Evolutionary conservation across 1,284 basidiomycete genomes (phyloP).

Genomic region (Chiua sp.): DNA sequence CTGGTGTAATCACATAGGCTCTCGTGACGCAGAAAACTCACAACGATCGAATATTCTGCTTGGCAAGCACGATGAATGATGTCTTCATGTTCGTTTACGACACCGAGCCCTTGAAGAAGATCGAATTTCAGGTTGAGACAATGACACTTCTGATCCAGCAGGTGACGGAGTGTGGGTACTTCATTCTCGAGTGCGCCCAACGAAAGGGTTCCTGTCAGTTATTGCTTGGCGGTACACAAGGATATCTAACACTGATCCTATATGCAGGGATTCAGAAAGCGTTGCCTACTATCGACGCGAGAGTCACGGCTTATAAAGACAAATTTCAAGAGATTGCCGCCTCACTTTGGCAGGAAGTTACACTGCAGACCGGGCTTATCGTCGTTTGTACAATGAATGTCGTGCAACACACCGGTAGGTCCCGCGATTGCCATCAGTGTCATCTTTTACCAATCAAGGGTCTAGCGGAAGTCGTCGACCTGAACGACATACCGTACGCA

Average conservation of each 20-base stretch:
- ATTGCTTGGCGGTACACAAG: neutral
- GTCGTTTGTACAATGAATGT: neutral
- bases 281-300: neutral
- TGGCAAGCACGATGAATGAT: constrained; percentile 1
- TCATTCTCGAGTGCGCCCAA: constrained; percentile 3
- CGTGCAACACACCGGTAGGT: neutral
- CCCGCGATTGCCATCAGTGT: too few species aligned
- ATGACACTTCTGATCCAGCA: constrained; percentile 1
- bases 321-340: neutral
- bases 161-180: constrained; percentile 2
- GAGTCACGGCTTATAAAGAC: neutral
- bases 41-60: neutral
- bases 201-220: neutral
- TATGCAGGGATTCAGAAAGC: neutral
- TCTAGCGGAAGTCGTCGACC: neutral
- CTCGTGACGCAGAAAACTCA: constrained; percentile 2
- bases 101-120: neutral
- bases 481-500: constrained; percentile 8
- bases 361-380: neutral
- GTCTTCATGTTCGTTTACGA: neutral
- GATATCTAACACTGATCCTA: neutral
- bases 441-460: too few species aligned
- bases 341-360: neutral
- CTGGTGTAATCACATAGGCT: neutral
- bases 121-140: neutral